Conservation (phyloP, 495 filamentous ascomycete species). For the Sordaria brevicollis region DNA sequence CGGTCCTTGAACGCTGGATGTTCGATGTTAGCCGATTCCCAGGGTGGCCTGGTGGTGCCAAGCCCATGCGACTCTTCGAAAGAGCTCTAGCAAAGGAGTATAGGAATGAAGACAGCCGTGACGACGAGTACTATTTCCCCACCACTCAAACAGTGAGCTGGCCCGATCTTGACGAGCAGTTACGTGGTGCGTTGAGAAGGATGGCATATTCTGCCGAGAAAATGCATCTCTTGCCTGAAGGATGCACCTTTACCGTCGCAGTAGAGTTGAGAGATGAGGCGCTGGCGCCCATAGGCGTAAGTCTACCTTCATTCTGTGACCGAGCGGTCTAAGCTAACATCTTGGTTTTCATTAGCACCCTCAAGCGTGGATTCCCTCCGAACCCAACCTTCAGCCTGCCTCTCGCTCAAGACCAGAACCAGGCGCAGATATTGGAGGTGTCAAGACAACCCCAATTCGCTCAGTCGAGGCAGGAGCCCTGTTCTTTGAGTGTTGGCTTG, state of each 20-base stretch:
- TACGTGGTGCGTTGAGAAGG: slow-evolving; percentile 40
- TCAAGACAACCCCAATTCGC: slow-evolving; percentile 44
- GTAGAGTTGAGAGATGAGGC: slow-evolving; percentile 72
- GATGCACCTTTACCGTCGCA: slow-evolving; percentile 78
- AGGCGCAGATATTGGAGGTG: slow-evolving; percentile 33
- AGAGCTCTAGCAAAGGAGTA: neutral
- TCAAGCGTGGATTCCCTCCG: slow-evolving; percentile 56
- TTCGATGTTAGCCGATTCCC: slow-evolving; percentile 78
- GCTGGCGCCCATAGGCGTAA: slow-evolving; percentile 61
- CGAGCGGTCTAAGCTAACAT: neutral
- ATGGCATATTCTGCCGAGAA: slow-evolving; percentile 46
- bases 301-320: slow-evolving; percentile 6
- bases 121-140: neutral
- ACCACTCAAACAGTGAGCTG: slow-evolving; percentile 18
- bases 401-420: slow-evolving; percentile 21
- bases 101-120: slow-evolving; percentile 1
- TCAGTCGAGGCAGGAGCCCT: slow-evolving; percentile 54
- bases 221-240: slow-evolving; percentile 54
- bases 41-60: slow-evolving; percentile 31
- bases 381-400: slow-evolving; percentile 37
- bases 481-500: slow-evolving; percentile 59
- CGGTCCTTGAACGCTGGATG: slow-evolving; percentile 69
- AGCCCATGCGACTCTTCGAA: slow-evolving; percentile 17
- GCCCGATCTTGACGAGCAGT: slow-evolving; percentile 34
- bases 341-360: slow-evolving; percentile 34